Evolutionary conservation across 1,139 yeast species (phyloP), one percentile per base, ranked within the genome.

Genomic region (Protomyces lactucae-debilis): DNA sequence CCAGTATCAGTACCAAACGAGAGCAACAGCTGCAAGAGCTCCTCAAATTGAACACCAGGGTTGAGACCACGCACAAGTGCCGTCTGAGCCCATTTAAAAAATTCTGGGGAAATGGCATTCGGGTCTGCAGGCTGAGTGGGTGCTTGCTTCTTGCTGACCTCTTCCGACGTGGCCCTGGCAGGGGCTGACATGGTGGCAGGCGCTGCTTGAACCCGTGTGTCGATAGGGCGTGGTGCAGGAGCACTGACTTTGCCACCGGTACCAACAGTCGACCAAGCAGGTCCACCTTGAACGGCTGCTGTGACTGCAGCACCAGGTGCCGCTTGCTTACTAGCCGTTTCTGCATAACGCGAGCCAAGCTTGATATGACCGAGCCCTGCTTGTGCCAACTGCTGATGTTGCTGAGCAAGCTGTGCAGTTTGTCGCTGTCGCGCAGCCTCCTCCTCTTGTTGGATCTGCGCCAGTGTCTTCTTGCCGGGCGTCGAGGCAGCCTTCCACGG

Each of bases 31-130:
- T 88, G 86, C 66, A 93, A 78, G 64, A 93, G 84, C 72, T 88
- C 97, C 69, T 85, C 87, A 60, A 55, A 56, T 66, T 77, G 77
- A 52, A 91, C 93, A 23, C 90, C 86, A 4, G 86, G 83, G 72
- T 88, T 87, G 72, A 93, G 79, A 68, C 83, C 86, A 67, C 82
- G 81, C 25, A 43, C 21, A 80, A 93, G 82, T 69, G 89, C 84
- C 9, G 84, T 73, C 71, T 93, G 84, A 69, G 96, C 90, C 98
- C 98, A 93, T 53, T 82, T 79, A 66, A 91, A 75, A 70, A 92
- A 90, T 68, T 89, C 96, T 72, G 69, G 54, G 18, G 71, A 65
- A 9, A 69, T 56, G 32, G 69, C 67, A 46, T 70, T 67, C 4
- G 69, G 67, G 36, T 70, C 68, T 3, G 69, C 70, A 25, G 67